Evolutionary conservation across 2,329 filamentous ascomycete genomes (phyloP).

Genomic region (Aureobasidium melanogenum): DNA sequence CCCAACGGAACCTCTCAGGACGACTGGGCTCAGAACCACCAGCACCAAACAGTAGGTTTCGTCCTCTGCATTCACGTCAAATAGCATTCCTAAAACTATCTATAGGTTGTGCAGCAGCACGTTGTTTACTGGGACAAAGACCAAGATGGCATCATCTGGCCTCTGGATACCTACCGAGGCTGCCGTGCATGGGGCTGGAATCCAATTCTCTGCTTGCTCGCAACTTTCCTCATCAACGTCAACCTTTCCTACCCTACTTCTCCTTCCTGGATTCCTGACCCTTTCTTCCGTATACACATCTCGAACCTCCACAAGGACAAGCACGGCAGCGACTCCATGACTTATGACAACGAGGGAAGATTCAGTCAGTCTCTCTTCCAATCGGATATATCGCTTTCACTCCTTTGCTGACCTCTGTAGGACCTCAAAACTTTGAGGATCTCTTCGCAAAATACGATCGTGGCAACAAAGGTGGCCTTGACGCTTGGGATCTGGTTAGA

Average conservation of each 20-base stretch:
- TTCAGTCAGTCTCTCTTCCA: conserved; percentile 22
- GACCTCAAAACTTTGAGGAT: conserved; percentile 39
- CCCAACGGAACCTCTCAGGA: conserved; percentile 35
- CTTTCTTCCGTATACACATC: conserved; percentile 35
- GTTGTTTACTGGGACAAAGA: conserved; percentile 45
- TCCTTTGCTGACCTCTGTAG: background rate
- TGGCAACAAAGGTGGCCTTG: conserved; percentile 31
- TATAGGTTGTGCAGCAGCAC: conserved; percentile 43
- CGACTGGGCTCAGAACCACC: conserved; percentile 30
- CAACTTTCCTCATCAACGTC: conserved; percentile 40
- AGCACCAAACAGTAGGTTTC: conserved; percentile 27
- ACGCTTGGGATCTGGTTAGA: conserved; percentile 29
- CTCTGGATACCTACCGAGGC: conserved; percentile 41
- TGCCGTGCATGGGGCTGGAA: conserved; percentile 40
- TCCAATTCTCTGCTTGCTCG: conserved; percentile 34
- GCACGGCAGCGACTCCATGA: conserved; percentile 35
- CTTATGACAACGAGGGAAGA: conserved; percentile 38
- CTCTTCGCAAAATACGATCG: conserved; percentile 39
- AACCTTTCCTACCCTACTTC: conserved; percentile 43
- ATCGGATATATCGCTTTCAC: background rate
- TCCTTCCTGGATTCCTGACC: conserved; percentile 35
- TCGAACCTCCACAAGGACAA: conserved; percentile 34
- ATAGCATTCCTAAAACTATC: background rate
- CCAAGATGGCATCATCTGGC: conserved; percentile 45
- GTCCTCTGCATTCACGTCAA: background rate